phyloP scores from a whole-genome alignment of 352 stramenopile species.

The Phytophthora colocasiae region DNA sequence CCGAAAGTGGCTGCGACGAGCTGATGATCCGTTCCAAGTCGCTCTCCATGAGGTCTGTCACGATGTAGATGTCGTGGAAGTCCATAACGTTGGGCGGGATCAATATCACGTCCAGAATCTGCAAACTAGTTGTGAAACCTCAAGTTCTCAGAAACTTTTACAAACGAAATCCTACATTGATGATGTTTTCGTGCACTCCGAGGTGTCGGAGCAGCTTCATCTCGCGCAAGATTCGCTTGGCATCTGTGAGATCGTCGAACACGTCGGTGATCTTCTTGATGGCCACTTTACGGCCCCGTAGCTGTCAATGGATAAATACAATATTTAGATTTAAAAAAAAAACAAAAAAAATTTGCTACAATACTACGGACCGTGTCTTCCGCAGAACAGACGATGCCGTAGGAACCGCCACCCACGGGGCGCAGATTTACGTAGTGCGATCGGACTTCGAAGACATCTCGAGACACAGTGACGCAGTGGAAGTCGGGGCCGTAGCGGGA shows the following conservation, averaged over 20 bases:
- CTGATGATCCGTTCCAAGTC: conserved; percentile 93
- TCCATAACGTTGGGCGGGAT: conserved; percentile 87
- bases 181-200: conserved; percentile 92
- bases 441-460: conserved; percentile 85
- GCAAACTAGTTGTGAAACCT: conserved; percentile 2
- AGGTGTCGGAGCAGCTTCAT: conserved; percentile 94
- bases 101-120: conserved; percentile 87
- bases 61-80: conserved; percentile 92
- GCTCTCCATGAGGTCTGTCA: conserved; percentile 93
- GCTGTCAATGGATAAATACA: conserved; percentile 36
- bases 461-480: conserved; percentile 83
- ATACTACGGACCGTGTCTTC: conserved; percentile 85
- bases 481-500: conserved; percentile 83
- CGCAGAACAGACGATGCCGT: conserved; percentile 93
- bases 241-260: conserved; percentile 93
- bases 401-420: conserved; percentile 86
- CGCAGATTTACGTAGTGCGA: conserved; percentile 85
- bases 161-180: conserved; percentile 58
- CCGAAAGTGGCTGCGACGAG: conserved; percentile 84
- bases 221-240: conserved; percentile 93
- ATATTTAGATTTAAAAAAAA: conserved; percentile 4
- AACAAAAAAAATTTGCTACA: not conserved
- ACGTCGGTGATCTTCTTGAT: conserved; percentile 95
- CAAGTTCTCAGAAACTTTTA: conserved; percentile 4
- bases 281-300: conserved; percentile 85